Evolutionary conservation across 257 asterid genomes (phyloP).

Genomic region (Penstemon barbatus): DNA sequence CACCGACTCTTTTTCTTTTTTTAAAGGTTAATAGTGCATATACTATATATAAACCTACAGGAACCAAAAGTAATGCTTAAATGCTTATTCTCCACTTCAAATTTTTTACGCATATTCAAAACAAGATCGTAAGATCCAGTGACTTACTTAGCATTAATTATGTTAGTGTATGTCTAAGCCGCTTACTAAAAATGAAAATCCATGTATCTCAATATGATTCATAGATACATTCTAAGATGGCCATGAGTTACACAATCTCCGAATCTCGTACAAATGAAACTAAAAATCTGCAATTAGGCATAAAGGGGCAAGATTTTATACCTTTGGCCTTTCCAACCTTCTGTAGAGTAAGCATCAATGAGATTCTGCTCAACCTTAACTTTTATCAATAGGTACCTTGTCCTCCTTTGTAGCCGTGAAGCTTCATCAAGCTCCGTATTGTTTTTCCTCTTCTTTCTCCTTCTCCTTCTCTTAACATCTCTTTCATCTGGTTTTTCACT

Average conservation of each 20-base stretch:
- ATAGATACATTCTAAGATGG: not conserved
- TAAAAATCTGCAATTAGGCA: conserved; percentile 20
- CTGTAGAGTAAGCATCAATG: conserved; percentile 91
- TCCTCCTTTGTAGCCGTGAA: conserved; percentile 82
- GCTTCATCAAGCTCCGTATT: conserved; percentile 77
- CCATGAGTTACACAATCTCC: not conserved
- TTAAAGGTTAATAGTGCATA: not conserved
- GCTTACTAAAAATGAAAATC: not conserved
- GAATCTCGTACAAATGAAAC: not conserved
- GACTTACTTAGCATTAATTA: not conserved
- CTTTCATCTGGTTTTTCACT: conserved; percentile 30
- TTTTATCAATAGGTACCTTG: conserved; percentile 77
- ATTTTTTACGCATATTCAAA: not conserved
- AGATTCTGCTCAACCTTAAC: conserved; percentile 95
- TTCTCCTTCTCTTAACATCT: conserved; percentile 49
- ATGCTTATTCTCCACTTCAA: not conserved
- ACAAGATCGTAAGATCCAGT: not conserved
- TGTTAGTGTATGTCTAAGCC: not conserved
- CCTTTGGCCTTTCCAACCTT: conserved; percentile 99
- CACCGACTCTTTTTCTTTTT: conserved; percentile 19
- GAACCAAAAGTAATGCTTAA: not conserved
- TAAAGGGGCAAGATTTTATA: conserved; percentile 37
- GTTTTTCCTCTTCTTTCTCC: conserved; percentile 53
- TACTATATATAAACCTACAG: conserved; percentile 1
- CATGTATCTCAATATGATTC: too few relatives aligned